Base-by-base conservation (phyloP, 2,329 filamentous ascomycete genomes). In the Aspergillus awamori region DNA sequence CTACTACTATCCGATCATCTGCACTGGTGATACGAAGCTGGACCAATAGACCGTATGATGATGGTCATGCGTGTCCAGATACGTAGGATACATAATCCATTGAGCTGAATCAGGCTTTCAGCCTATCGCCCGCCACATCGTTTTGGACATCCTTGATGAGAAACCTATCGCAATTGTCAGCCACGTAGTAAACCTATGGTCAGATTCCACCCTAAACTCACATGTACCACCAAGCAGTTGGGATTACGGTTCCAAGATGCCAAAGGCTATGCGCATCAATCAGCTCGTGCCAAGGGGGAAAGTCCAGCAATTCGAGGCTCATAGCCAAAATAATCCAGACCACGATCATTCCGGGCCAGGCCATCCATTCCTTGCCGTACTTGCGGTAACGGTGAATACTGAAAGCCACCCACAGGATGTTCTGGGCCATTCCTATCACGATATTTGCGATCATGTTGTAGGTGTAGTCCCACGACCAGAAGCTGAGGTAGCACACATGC, bases 401-500 rank as follows among this genome's bases (percentile, higher is more conserved):
- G 78, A 96, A 97, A 76, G 86, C 90, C 47, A 84, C 91, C 95
- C 95, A 98, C 60, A 98, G 79, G 4, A 88, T 56, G 70, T 98
- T 97, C 73, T 93, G 89, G 4, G 93, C 76, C 43, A 93, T 81
- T 3, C 95, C 95, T 10, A 90, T 86, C 3, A 85, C 87, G 20
- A 99, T 91, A 71, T 98, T 99, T 55, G 93, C 95, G 1, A 90
- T 87, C 93, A 99, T 98, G 75, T 99, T 99, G 80, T 99, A 99
- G 5, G 89, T 90, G 76, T 99, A 99, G 77, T 98, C 91, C 91
- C 95, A 99, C 17, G 84, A 82, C 82, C 93, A 91, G 68, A 92
- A 86, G 72, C 89, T 92, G 58, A 99, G 83, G 76, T 97, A 99
- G 49, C 82, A 84, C 52, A 97, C 87, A 74, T 99, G 95, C 58